Evolutionary conservation across 176 grass and related monocot species (phyloP).

Genomic region (Chrysopogon serrulatus): DNA sequence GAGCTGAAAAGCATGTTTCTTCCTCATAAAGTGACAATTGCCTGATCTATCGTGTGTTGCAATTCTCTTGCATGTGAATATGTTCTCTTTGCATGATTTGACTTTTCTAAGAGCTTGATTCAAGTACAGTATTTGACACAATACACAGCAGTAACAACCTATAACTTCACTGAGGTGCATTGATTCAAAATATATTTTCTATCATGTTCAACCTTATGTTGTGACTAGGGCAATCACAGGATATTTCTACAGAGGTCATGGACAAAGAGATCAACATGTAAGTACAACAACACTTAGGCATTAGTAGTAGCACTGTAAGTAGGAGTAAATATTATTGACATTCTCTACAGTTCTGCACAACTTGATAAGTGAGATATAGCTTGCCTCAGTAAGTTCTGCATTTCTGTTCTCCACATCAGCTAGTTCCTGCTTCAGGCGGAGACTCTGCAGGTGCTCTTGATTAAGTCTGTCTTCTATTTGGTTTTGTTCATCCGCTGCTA

Average conservation of each 20-base stretch:
- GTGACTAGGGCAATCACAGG: background rate
- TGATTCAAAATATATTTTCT: conserved; percentile 13
- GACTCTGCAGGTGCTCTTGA: conserved; percentile 59
- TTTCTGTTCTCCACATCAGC: conserved; percentile 64
- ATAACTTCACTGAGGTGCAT: background rate
- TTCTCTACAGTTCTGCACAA: background rate
- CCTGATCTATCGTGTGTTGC: background rate
- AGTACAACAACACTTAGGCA: background rate
- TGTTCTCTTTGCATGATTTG: background rate
- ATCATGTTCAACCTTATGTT: background rate
- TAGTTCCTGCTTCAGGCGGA: conserved; percentile 71
- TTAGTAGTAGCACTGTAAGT: background rate
- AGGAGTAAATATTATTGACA: background rate
- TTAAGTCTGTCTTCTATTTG: conserved; percentile 70
- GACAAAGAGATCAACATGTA: background rate
- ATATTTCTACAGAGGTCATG: background rate
- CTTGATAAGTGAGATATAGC: background rate
- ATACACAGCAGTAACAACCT: background rate
- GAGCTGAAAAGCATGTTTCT: background rate
- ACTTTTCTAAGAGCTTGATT: background rate
- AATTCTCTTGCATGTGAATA: background rate
- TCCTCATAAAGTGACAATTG: background rate
- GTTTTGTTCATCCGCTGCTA: conserved; percentile 48
- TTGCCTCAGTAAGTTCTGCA: conserved; percentile 73
- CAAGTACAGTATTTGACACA: background rate